phyloP scores from a whole-genome alignment of 2,329 filamentous ascomycete species.

The Bimuria novae-zelandiae region DNA sequence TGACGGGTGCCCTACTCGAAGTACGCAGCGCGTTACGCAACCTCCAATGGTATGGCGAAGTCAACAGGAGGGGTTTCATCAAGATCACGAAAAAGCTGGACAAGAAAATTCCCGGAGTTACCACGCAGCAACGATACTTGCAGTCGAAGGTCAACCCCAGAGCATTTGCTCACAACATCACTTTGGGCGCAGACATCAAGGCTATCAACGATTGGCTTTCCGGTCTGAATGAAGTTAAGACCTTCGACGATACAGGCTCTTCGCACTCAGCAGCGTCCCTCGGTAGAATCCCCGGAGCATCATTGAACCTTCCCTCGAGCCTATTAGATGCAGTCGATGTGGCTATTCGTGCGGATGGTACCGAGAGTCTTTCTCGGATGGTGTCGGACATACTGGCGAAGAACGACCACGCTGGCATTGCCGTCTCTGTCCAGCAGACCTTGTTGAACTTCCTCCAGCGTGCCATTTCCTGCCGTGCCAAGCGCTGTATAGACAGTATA shows the following conservation, averaged over 20 bases:
- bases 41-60: conserved; percentile 96
- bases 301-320: conserved; percentile 70
- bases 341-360: conserved; percentile 71
- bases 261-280: conserved; percentile 71
- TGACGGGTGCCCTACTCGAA: conserved; percentile 88
- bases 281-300: conserved; percentile 75
- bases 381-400: conserved; percentile 63
- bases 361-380: conserved; percentile 57
- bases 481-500: conserved; percentile 71
- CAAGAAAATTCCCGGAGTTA: conserved; percentile 81
- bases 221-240: conserved; percentile 75
- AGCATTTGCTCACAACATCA: conserved; percentile 79
- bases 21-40: conserved; percentile 86
- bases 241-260: conserved; percentile 74
- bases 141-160: conserved; percentile 87
- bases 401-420: conserved; percentile 55
- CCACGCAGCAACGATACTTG: conserved; percentile 83
- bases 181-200: conserved; percentile 63
- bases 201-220: conserved; percentile 91
- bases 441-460: conserved; percentile 80
- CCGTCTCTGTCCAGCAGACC: conserved; percentile 64
- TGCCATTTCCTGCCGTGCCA: conserved; percentile 72
- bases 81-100: conserved; percentile 99
- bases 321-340: conserved; percentile 74
- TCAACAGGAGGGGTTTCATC: conserved; percentile 91